Evolutionary conservation across 208 protist species (phyloP), one percentile per base, ranked within the genome.

Genomic region (Leishmania arabica): DNA sequence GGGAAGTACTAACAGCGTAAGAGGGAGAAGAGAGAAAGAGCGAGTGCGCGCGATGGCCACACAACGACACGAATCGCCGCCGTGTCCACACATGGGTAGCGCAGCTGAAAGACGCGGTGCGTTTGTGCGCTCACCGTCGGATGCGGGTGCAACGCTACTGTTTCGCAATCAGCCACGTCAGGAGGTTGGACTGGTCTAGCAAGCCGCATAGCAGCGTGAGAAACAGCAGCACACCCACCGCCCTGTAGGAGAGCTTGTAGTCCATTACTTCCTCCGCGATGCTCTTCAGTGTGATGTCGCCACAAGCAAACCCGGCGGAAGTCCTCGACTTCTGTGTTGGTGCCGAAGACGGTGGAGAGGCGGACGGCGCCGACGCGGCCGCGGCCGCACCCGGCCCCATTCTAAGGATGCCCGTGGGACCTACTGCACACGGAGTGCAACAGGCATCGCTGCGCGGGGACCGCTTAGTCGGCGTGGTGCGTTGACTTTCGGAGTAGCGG

Each of bases 151-250:
- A 19, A 58, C n/a, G 47, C 72, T 64, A 76, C 11, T 34, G 56
- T 31, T 27, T 45, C 19, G 83, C 86, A 21, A 95, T 83, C 37
- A 94, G 53, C 83, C 86, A 89, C 37, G 86, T 89, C 34, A 94
- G 58, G 37, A 95, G 37, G 54, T 89, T 92, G 58, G 84, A 77
- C 17, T 76, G 70, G 71, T 97, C 93, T 53, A 88, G 85, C 45
- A 95, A 49, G 47, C 88, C 93, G 64, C 93, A 97, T 49, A 95
- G 74, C 42, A 97, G 71, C 21, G 93, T 86, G 45, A 94, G 68
- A 31, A 92, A 19, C 24, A 97, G 37, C 40, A 95, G 83, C 49
- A 87, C 80, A 3, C 53, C 80, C 3, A 82, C 83, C 13, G 90
- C 75, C 21, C 65, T 73, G 80, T 90, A 90, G 6, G 90, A 86